Evolutionary conservation across 106 monocot species (phyloP).

Genomic region (Narthecium ossifragum): DNA sequence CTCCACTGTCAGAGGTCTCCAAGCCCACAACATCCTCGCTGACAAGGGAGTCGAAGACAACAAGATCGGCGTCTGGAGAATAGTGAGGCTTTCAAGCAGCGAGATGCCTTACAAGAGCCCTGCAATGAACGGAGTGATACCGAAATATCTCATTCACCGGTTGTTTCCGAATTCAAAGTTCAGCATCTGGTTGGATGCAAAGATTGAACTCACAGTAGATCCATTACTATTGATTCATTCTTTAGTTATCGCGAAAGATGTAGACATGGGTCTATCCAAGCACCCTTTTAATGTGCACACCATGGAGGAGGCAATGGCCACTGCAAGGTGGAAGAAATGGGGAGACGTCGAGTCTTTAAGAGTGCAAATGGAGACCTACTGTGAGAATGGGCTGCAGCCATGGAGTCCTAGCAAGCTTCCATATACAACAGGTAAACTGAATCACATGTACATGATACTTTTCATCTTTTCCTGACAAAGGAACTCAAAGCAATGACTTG

Average conservation of each 20-base stretch:
- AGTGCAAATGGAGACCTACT: constrained; percentile 86
- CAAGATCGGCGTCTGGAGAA: constrained; percentile 61
- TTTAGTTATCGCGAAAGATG: constrained; percentile 36
- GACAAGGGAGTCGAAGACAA: not conserved
- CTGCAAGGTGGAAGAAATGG: constrained; percentile 86
- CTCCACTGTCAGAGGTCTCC: constrained; percentile 44
- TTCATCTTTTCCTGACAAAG: not conserved
- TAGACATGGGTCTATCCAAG: constrained; percentile 77
- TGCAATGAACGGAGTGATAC: constrained; percentile 87
- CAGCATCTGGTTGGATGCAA: constrained; percentile 88
- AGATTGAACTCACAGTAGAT: constrained; percentile 80
- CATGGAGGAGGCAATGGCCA: constrained; percentile 92
- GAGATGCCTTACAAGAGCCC: constrained; percentile 50
- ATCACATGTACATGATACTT: not conserved
- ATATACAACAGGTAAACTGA: constrained; percentile 51
- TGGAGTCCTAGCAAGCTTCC: constrained; percentile 76
- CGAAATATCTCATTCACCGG: constrained; percentile 69
- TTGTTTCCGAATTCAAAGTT: constrained; percentile 83
- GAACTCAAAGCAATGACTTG: not conserved
- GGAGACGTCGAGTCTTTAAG: constrained; percentile 47
- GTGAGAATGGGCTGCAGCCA: constrained; percentile 64
- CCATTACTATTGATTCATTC: constrained; percentile 71
- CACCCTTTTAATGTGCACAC: constrained; percentile 73
- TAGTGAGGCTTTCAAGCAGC: constrained; percentile 29
- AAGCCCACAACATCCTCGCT: constrained; percentile 35